These are phyloP conservation scores for Oryza officinalis DNA, from an alignment of 176 grass and related monocot species.

Conservation along the genomic window DNA sequence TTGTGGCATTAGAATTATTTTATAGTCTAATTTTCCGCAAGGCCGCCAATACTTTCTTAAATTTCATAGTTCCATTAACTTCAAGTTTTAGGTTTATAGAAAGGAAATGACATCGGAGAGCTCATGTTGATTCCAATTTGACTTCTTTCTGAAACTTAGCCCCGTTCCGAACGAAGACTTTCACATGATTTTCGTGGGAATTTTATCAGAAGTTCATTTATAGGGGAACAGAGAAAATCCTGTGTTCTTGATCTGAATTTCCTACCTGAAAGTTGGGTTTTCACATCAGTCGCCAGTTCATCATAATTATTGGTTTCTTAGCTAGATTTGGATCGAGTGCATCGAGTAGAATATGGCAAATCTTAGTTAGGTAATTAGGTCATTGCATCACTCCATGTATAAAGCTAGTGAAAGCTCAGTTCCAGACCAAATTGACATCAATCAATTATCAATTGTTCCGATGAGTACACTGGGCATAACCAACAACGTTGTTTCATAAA, in stretches of 20 bases:
- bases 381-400: background rate
- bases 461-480: background rate
- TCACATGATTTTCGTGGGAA: too few species aligned
- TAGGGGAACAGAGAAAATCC: too few species aligned
- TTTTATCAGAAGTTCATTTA: too few species aligned
- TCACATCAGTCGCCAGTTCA: background rate
- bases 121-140: background rate
- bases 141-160: background rate
- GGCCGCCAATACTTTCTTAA: background rate
- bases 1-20: background rate
- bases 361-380: background rate
- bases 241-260: background rate
- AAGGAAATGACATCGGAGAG: background rate
- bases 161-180: too few species aligned
- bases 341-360: background rate
- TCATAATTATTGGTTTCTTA: background rate
- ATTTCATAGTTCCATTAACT: too few species aligned
- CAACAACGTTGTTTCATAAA: background rate
- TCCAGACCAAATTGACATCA: too few species aligned
- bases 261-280: background rate
- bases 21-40: background rate
- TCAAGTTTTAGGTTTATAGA: too few species aligned
- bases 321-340: background rate
- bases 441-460: background rate
- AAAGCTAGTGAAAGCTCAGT: background rate